A percentile compares a stretch with the other conserved stretches of the same genome.
These are phyloP conservation scores for Gossypium trilobum DNA, from an alignment of 441 rosid genomes.

Conservation along the genomic window DNA sequence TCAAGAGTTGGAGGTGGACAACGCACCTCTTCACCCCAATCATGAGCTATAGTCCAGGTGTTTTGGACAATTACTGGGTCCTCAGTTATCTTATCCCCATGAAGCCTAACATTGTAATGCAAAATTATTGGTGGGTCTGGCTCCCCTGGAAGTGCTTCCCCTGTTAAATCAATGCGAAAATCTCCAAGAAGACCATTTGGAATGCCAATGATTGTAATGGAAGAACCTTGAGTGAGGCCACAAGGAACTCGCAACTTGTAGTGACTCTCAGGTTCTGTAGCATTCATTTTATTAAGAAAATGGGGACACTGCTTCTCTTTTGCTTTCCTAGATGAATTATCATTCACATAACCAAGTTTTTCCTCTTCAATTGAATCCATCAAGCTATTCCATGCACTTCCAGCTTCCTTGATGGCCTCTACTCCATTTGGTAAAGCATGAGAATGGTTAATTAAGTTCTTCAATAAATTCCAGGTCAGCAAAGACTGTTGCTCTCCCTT, in stretches of 20 bases:
- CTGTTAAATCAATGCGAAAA: conserved; percentile 74
- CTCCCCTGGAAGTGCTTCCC: conserved; percentile 92
- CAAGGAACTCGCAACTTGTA: conserved; percentile 64
- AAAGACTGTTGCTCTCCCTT: conserved; percentile 53
- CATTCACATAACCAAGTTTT: conserved; percentile 37
- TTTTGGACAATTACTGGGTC: conserved; percentile 95
- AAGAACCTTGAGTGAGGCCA: conserved; percentile 90
- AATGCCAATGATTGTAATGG: conserved; percentile 77
- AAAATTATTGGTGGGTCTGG: conserved; percentile 88
- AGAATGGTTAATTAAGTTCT: conserved; percentile 50
- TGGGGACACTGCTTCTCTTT: conserved; percentile 82
- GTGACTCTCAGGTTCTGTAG: conserved; percentile 39
- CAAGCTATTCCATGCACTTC: conserved; percentile 70
- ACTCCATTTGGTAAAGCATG: conserved; percentile 62
- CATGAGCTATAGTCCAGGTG: conserved; percentile 83
- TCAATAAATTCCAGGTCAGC: conserved; percentile 64
- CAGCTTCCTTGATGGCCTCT: conserved; percentile 88
- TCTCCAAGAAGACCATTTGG: conserved; percentile 83
- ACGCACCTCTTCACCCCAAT: conserved; percentile 94
- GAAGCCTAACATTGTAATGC: conserved; percentile 92
- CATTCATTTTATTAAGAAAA: conserved; percentile 72
- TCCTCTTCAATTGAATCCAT: conserved; percentile 60
- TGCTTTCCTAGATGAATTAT: conserved; percentile 35
- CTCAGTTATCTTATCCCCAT: conserved; percentile 85
- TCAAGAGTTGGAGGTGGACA: conserved; percentile 75